Evolutionary conservation across 1,139 yeast genomes (phyloP).

Genomic region (Yamadazyma triangularis): DNA sequence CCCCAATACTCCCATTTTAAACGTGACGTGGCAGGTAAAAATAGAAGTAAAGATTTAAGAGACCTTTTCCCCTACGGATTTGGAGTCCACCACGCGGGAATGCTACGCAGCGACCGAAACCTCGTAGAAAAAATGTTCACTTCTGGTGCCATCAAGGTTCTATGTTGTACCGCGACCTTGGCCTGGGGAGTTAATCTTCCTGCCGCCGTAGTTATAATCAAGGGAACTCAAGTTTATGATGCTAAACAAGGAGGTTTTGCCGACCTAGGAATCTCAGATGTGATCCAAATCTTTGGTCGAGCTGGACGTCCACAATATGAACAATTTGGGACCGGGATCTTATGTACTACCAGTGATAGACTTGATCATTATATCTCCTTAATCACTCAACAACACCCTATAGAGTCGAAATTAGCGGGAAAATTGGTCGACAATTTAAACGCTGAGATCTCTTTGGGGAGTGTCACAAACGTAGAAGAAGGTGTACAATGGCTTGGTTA

Average conservation of each 20-base stretch:
- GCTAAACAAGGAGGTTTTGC: slow-evolving; percentile 92
- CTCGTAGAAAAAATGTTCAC: slow-evolving; percentile 84
- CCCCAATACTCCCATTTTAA: slow-evolving; percentile 44
- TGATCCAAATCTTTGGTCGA: slow-evolving; percentile 96
- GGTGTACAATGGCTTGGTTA: slow-evolving; percentile 97
- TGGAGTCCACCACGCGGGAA: slow-evolving; percentile 97
- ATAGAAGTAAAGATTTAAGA: slow-evolving; percentile 71
- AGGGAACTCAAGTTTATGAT: slow-evolving; percentile 95
- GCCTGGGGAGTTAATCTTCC: slow-evolving; percentile 99
- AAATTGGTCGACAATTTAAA: slow-evolving; percentile 87
- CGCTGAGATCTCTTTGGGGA: slow-evolving; percentile 94
- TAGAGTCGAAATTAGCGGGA: slow-evolving; percentile 76
- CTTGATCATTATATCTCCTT: slow-evolving; percentile 84
- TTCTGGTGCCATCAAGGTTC: slow-evolving; percentile 80
- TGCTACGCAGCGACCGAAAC: slow-evolving; percentile 88
- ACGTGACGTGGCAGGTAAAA: slow-evolving; percentile 64
- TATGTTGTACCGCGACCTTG: slow-evolving; percentile 94
- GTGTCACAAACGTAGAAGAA: slow-evolving; percentile 91
- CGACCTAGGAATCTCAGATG: slow-evolving; percentile 93
- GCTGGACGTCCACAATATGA: slow-evolving; percentile 99
- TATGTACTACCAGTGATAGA: slow-evolving; percentile 78
- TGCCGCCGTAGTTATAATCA: slow-evolving; percentile 94
- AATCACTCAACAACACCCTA: slow-evolving; percentile 93
- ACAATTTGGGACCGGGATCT: slow-evolving; percentile 84
- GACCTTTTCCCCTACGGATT: slow-evolving; percentile 82